Evolutionary conservation across 352 stramenopile species (phyloP).

Genomic region (Elongisporangium senticosum): DNA sequence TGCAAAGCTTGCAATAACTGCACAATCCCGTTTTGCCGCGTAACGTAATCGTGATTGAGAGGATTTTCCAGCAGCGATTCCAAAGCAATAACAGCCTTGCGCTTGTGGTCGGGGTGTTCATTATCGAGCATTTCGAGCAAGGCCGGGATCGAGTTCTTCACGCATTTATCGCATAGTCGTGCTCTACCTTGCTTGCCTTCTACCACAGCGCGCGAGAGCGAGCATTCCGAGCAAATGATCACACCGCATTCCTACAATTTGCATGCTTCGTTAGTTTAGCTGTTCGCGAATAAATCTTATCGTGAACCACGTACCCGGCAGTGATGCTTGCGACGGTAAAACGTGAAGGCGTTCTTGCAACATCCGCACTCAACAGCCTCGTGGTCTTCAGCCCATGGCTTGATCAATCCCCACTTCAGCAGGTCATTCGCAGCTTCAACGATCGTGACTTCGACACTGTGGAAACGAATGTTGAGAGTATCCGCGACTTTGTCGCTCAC

Average conservation of each 20-base stretch:
- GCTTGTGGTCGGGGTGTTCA: constrained; percentile 54
- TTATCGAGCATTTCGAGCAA: constrained; percentile 51
- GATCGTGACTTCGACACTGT: constrained; percentile 47
- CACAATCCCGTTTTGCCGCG: constrained; percentile 63
- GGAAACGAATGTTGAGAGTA: constrained; percentile 74
- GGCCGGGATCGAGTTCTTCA: constrained; percentile 72
- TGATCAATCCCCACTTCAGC: constrained; percentile 83
- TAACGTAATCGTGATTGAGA: constrained; percentile 82
- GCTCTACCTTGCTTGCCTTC: constrained; percentile 75
- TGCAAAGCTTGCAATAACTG: constrained; percentile 70
- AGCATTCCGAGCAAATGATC: constrained; percentile 85
- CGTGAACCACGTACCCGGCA: constrained; percentile 45
- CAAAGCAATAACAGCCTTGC: constrained; percentile 64
- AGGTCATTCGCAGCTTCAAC: constrained; percentile 82
- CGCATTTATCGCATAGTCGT: constrained; percentile 78
- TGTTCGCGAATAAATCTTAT: neutral
- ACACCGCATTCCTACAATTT: constrained; percentile 68
- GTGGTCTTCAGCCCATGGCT: constrained; percentile 86
- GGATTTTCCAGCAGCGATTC: constrained; percentile 84
- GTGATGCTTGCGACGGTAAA: constrained; percentile 79
- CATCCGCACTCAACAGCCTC: constrained; percentile 66
- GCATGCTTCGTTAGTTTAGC: neutral
- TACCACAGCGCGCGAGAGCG: constrained; percentile 78
- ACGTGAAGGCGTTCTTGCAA: constrained; percentile 74
- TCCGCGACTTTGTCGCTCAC: constrained; percentile 78